A percentile compares a stretch with the other conserved stretches of the same genome.
Conservation (phyloP, 805 yeast species). For the Wickerhamomyces bisporus region DNA sequence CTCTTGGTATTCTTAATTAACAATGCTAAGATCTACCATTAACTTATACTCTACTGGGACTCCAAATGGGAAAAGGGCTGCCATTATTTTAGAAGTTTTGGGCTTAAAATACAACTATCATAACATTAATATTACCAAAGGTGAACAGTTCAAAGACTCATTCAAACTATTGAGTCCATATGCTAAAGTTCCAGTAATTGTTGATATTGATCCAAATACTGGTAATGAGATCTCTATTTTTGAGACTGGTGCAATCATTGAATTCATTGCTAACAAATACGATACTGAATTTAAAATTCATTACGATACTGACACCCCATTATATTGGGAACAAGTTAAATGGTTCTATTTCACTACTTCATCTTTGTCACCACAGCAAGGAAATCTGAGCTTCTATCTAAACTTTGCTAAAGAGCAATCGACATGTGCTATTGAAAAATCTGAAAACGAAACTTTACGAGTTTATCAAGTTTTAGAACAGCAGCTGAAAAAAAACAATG, state of each 20-base stretch:
- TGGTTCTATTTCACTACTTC: constrained; percentile 50
- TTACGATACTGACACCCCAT: constrained; percentile 27
- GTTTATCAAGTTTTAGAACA: constrained; percentile 45
- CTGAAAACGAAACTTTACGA: constrained; percentile 40
- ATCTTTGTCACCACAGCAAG: constrained; percentile 45
- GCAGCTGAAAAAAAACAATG: constrained; percentile 38
- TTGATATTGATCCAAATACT: constrained; percentile 21
- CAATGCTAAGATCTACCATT: no score
- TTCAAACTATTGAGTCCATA: constrained; percentile 39
- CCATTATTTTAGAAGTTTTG: no score
- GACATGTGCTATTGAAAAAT: constrained; percentile 44
- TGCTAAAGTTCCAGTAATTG: constrained; percentile 52
- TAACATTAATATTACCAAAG: no score
- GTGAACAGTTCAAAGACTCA: no score
- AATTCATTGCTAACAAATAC: constrained; percentile 49
- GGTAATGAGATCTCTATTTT: constrained; percentile 35
- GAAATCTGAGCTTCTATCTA: constrained; percentile 44
- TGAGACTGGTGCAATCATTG: constrained; percentile 54
- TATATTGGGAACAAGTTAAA: constrained; percentile 45
- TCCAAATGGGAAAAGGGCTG: no score
- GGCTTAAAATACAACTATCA: no score
- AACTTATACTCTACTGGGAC: no score
- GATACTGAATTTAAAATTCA: constrained; percentile 41
- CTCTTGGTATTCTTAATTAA: no score
- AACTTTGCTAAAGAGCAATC: constrained; percentile 40